phyloP scores from a whole-genome alignment of 2,329 filamentous ascomycete species.

The Aureobasidium zeae region DNA sequence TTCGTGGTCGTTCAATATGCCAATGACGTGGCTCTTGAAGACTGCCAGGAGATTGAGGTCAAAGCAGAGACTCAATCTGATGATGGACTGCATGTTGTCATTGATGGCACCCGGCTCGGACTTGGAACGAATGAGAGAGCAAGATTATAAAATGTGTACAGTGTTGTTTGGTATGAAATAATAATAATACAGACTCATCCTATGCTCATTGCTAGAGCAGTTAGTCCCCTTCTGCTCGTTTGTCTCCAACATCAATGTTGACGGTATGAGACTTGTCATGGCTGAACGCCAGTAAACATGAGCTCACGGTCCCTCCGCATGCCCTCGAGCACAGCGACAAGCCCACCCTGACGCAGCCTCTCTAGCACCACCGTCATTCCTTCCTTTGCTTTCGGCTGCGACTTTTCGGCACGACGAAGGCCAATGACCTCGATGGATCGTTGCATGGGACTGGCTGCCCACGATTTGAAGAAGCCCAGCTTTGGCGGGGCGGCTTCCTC shows the following conservation, averaged over 20 bases:
- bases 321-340: conserved; percentile 61
- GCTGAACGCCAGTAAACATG: conserved; percentile 15
- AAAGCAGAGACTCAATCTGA: too few relatives aligned
- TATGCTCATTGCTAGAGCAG: too few relatives aligned
- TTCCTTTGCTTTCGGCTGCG: conserved; percentile 70
- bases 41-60: conserved; percentile 69
- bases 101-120: too few relatives aligned
- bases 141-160: too few relatives aligned
- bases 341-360: conserved; percentile 55
- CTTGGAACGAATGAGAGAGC: too few relatives aligned
- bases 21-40: conserved; percentile 72
- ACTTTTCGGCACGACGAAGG: conserved; percentile 65
- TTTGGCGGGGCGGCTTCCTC: conserved; percentile 41
- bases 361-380: conserved; percentile 77
- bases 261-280: neutral
- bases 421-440: conserved; percentile 71
- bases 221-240: conserved; percentile 2
- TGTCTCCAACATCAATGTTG: neutral
- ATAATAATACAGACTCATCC: too few relatives aligned
- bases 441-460: conserved; percentile 64
- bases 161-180: too few relatives aligned
- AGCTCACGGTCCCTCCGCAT: conserved; percentile 51
- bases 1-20: conserved; percentile 86
- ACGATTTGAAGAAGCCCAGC: conserved; percentile 50
- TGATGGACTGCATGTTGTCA: too few relatives aligned